A percentile compares a stretch with the other conserved stretches of the same genome.
These are phyloP conservation scores for Sporothrix sp. DNA, from an alignment of 2,329 filamentous ascomycete genomes.

Conservation along the genomic window DNA sequence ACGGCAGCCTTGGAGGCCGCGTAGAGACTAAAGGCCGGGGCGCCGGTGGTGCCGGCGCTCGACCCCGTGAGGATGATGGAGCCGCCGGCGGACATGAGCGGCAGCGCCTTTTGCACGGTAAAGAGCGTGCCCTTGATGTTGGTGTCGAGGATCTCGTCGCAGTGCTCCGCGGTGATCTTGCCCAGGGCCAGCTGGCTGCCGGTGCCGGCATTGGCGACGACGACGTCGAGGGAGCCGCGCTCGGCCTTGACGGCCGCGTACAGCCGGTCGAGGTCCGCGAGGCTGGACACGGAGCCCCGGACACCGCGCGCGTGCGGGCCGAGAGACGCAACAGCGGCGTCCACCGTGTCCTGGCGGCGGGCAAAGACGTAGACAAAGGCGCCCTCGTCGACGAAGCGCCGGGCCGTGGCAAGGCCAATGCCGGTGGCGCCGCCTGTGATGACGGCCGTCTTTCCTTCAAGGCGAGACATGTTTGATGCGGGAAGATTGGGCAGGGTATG, in stretches of 20 bases:
- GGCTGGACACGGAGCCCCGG: conserved; percentile 8
- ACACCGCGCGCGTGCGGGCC: conserved; percentile 13
- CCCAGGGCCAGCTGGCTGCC: conserved; percentile 50
- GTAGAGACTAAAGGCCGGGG: conserved; percentile 8
- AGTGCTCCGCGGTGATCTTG: conserved; percentile 37
- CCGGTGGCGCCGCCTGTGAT: conserved; percentile 63
- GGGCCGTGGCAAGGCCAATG: conserved; percentile 59
- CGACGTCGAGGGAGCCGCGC: conserved; percentile 33
- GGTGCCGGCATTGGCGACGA: conserved; percentile 73
- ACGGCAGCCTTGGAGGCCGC: conserved; percentile 14
- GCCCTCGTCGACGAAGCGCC: conserved; percentile 52
- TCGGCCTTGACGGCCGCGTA: conserved; percentile 12
- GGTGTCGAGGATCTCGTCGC: conserved; percentile 51
- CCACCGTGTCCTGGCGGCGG: conserved; percentile 33
- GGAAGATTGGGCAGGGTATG: not conserved
- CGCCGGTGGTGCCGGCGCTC: conserved; percentile 14
- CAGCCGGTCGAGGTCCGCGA: conserved; percentile 9
- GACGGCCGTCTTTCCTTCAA: conserved; percentile 38
- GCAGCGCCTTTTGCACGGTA: conserved; percentile 15
- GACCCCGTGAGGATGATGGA: conserved; percentile 15
- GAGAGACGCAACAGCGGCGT: conserved; percentile 29
- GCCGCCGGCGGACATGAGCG: conserved; percentile 11
- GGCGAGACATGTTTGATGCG: conserved; percentile 3
- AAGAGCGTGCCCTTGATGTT: conserved; percentile 60
- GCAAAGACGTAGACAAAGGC: conserved; percentile 52